These are phyloP conservation scores for Coniella lustricola DNA, from an alignment of 2,329 filamentous ascomycete genomes.

Conservation along the genomic window DNA sequence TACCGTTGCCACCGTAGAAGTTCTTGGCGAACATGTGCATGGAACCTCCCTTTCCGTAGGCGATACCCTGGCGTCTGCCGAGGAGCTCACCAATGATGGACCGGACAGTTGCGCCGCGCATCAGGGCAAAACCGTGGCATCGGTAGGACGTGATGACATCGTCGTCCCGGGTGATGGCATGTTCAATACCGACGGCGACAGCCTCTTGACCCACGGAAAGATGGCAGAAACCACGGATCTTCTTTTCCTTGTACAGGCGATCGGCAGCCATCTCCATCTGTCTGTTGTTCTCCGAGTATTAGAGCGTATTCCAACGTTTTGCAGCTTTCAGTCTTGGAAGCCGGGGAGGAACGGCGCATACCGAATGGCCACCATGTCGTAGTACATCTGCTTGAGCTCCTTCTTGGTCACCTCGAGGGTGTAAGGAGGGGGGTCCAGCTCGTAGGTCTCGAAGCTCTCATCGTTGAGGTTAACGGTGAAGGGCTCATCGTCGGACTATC, in stretches of 20 bases:
- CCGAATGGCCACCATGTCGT: conserved; percentile 92
- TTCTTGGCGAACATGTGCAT: conserved; percentile 99
- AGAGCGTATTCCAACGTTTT: conserved; percentile 6
- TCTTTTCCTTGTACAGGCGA: conserved; percentile 99
- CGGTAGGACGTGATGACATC: conserved; percentile 97
- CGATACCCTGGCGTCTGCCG: conserved; percentile 90
- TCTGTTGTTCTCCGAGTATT: conserved; percentile 39
- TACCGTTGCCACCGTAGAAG: conserved; percentile 98
- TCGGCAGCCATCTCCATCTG: conserved; percentile 99
- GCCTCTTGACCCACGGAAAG: conserved; percentile 97
- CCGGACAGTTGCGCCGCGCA: conserved; percentile 86
- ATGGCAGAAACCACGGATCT: conserved; percentile 99
- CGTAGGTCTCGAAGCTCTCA: conserved; percentile 99
- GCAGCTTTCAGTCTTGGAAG: background rate
- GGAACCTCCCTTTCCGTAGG: conserved; percentile 97
- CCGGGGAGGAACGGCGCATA: conserved; percentile 50
- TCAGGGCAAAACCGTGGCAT: conserved; percentile 96
- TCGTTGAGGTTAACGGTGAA: conserved; percentile 91
- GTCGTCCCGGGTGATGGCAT: conserved; percentile 85
- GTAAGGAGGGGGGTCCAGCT: conserved; percentile 93
- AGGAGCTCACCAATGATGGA: conserved; percentile 95
- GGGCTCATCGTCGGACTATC: conserved; percentile 83
- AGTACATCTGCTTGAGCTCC: conserved; percentile 98
- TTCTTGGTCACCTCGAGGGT: conserved; percentile 92
- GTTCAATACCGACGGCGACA: conserved; percentile 93